Percentiles rank a stretch among this genome's conserved stretches.
Conservation (phyloP, 2,329 filamentous ascomycete genomes). For the Ophiocordyceps camponoti-rufipedis region DNA sequence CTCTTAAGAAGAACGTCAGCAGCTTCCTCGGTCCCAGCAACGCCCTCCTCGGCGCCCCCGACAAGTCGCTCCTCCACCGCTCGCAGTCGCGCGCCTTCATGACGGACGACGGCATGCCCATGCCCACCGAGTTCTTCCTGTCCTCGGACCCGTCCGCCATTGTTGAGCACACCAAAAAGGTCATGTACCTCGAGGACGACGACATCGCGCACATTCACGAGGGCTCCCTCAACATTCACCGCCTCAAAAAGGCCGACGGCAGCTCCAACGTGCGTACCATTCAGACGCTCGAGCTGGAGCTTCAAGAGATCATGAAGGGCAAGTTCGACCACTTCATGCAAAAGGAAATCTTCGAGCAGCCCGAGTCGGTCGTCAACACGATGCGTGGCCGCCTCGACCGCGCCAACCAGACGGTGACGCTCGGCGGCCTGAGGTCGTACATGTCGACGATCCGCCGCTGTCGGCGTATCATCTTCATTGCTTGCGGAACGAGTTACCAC, state of each 20-base stretch:
- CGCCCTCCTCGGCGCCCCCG: constrained; percentile 62
- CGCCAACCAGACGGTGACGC: constrained; percentile 83
- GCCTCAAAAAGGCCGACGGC: constrained; percentile 89
- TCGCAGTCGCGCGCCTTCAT: constrained; percentile 98
- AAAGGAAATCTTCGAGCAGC: constrained; percentile 99
- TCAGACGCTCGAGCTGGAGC: constrained; percentile 94
- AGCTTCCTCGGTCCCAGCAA: constrained; percentile 46
- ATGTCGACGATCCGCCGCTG: constrained; percentile 92
- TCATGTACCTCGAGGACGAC: constrained; percentile 97
- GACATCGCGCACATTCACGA: constrained; percentile 99
- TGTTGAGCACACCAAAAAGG: constrained; percentile 99
- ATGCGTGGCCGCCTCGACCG: constrained; percentile 97
- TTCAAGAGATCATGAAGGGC: constrained; percentile 99
- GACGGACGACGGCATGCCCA: constrained; percentile 93
- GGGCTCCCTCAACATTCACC: constrained; percentile 96
- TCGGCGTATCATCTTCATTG: constrained; percentile 96
- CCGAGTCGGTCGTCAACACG: constrained; percentile 97
- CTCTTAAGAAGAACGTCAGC: constrained; percentile 71
- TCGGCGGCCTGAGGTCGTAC: constrained; percentile 91
- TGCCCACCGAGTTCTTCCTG: constrained; percentile 98
- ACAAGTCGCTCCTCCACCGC: constrained; percentile 96
- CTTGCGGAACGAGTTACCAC: constrained; percentile 95
- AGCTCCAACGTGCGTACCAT: constrained; percentile 95
- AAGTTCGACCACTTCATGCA: constrained; percentile 99
- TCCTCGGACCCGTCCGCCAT: constrained; percentile 97